Percentiles rank a stretch among this genome's conserved stretches.
phyloP scores from a whole-genome alignment of 202 grass and related monocot genomes.

The Eragrostis tef region DNA sequence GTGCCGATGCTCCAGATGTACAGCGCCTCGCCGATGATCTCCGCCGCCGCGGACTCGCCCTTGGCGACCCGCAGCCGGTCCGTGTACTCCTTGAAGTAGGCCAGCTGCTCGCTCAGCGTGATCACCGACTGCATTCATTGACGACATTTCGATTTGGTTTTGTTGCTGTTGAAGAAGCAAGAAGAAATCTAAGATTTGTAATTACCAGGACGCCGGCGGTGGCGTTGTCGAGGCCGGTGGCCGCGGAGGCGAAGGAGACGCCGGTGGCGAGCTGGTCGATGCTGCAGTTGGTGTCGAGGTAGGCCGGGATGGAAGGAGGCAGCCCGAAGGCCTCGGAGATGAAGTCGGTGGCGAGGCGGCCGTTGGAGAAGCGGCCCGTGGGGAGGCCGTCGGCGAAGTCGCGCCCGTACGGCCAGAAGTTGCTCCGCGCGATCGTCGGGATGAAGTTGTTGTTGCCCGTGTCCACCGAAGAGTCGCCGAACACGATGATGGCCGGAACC shows the following conservation, averaged over 20 bases:
- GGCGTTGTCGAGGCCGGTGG: conserved; percentile 69
- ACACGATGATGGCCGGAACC: conserved; percentile 76
- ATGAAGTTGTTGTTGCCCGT: conserved; percentile 84
- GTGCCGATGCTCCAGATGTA: conserved; percentile 85
- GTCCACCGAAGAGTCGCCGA: conserved; percentile 87
- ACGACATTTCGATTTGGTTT: too few species aligned
- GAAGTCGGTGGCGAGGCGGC: conserved; percentile 67
- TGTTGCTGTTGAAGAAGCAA: not conserved
- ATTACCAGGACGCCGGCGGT: conserved; percentile 65
- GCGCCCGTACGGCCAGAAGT: conserved; percentile 67
- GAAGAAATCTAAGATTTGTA: not conserved
- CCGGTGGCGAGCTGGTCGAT: conserved; percentile 70
- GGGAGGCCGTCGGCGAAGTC: conserved; percentile 57
- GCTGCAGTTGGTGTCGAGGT: conserved; percentile 62
- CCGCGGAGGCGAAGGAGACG: conserved; percentile 82
- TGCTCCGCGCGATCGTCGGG: conserved; percentile 62
- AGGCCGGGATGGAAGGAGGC: conserved; percentile 65
- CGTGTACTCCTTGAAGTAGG: conserved; percentile 71
- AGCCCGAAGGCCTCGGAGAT: conserved; percentile 83
- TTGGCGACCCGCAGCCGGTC: conserved; percentile 40
- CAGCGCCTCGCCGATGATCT: conserved; percentile 60
- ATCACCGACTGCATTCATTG: conserved; percentile 59
- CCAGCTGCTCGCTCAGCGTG: conserved; percentile 58
- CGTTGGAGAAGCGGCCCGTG: conserved; percentile 82
- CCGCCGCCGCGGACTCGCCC: conserved; percentile 44